These are phyloP conservation scores for Xylariaceae sp. DNA, from an alignment of 2,329 filamentous ascomycete species.

Conservation along the genomic window DNA sequence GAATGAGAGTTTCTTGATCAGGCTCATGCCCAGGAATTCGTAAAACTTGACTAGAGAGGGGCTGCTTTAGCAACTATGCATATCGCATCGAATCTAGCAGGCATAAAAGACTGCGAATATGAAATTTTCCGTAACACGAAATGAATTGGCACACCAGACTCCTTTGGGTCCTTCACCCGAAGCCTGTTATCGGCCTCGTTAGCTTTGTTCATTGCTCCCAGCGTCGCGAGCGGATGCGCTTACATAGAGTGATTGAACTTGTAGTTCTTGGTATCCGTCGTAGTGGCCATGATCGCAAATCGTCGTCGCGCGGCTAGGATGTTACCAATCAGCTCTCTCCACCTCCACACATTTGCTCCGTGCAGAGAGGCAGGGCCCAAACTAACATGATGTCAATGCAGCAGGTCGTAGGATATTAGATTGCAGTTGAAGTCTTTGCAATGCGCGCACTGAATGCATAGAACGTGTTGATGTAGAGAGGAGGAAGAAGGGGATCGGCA, in stretches of 20 bases:
- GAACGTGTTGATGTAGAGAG: background rate
- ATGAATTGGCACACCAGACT: conserved; percentile 52
- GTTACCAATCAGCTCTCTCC: background rate
- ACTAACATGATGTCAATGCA: conserved; percentile 2
- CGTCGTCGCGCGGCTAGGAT: conserved; percentile 19
- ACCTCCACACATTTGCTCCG: background rate
- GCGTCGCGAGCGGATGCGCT: conserved; percentile 20
- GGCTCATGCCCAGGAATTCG: conserved; percentile 82
- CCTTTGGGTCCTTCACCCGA: conserved; percentile 90
- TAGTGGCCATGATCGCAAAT: conserved; percentile 58
- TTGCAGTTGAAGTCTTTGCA: conserved; percentile 29
- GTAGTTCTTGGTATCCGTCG: conserved; percentile 74
- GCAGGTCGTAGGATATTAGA: conserved; percentile 25
- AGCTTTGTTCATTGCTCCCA: conserved; percentile 3
- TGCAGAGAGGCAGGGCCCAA: background rate
- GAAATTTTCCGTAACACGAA: no score
- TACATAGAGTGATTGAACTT: conserved; percentile 88
- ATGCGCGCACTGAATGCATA: conserved; percentile 32
- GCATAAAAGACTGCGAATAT: background rate
- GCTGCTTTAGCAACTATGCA: background rate
- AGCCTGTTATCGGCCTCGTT: conserved; percentile 55
- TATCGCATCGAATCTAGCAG: no score
- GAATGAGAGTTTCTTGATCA: conserved; percentile 77
- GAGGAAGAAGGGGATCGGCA: background rate
- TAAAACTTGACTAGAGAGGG: conserved; percentile 76